Percentiles rank a stretch among this genome's conserved stretches.
Evolutionary conservation across 2,329 filamentous ascomycete species (phyloP).

Genomic region (Alternaria infectoria): DNA sequence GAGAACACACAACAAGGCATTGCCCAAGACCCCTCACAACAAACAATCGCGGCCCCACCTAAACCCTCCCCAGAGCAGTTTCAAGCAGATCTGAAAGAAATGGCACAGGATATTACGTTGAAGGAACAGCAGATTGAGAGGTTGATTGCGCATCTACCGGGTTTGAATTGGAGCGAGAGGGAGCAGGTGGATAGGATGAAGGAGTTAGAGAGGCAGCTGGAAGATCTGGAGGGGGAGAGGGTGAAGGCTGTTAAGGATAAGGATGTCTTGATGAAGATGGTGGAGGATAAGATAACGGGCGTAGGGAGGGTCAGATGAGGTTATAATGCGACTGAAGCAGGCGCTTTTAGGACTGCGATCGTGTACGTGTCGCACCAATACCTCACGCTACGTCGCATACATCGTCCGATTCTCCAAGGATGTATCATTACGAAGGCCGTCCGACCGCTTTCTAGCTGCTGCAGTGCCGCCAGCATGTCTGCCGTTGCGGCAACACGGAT

Average conservation of each 20-base stretch:
- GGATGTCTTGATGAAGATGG: slow-evolving; percentile 50
- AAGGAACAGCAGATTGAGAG: slow-evolving; percentile 85
- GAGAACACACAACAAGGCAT: slow-evolving; percentile 23
- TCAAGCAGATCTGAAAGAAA: slow-evolving; percentile 71
- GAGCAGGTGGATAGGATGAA: slow-evolving; percentile 71
- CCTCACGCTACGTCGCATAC: not conserved
- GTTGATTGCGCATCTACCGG: slow-evolving; percentile 76
- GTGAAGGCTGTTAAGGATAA: slow-evolving; percentile 50
- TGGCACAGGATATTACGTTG: slow-evolving; percentile 76
- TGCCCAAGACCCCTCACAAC: slow-evolving; percentile 18
- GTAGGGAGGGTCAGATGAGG: slow-evolving; percentile 27
- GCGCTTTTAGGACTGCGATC: not conserved
- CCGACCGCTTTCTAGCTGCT: not conserved
- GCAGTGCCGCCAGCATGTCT: not conserved
- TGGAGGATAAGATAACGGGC: slow-evolving; percentile 56
- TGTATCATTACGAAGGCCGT: not conserved
- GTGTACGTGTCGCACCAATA: not conserved
- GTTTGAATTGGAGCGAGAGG: slow-evolving; percentile 77
- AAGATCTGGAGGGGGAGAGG: slow-evolving; percentile 51
- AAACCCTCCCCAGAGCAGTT: slow-evolving; percentile 53
- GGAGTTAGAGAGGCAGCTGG: slow-evolving; percentile 53
- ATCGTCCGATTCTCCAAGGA: not conserved
- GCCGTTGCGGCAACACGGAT: not conserved
- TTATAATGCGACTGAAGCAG: not conserved
- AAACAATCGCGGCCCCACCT: slow-evolving; percentile 16